Evolutionary conservation across 2,329 filamentous ascomycete species (phyloP), one percentile per base, ranked within the genome.

Genomic region (Hypoxylon rubiginosum): DNA sequence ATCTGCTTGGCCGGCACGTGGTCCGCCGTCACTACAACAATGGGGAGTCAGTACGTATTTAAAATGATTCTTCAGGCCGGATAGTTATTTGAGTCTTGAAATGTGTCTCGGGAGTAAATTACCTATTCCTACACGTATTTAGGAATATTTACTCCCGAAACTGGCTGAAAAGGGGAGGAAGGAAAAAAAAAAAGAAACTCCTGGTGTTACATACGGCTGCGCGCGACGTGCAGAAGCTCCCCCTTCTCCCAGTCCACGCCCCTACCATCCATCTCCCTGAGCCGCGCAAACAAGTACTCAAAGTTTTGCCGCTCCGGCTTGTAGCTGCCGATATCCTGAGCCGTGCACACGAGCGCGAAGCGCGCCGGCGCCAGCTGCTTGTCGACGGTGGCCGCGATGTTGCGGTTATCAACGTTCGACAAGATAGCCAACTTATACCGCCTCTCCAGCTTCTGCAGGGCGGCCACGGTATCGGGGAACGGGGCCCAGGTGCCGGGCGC

Each of bases 301-400:
- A 94, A 94, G 72, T 92, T 93, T 28, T 76, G 75, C 39, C 79
- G 75, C 66, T 86, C 80, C 0, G 92, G 92, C 80, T 94, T 94
- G 77, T 93, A 94, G 6, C 82, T 84, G 1, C 91, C 90, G 57
- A 93, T 87, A 48, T 91, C 86, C 77, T 93, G 82, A 1, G 91
- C 91, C 2, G 90, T 92, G 77, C 91, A 88, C 24, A 92, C 81
- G 11, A 84, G 83, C 71, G 91, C 90, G 72, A 93, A 84, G 8
- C 50, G 52, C 2, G 86, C 82, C 0, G 83, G 84, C 17, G 80
- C 75, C 11, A 92, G 78, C 26, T 76, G 77, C 17, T 71, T 73
- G 4, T 46, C 62, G 2, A 75, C 63, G 0, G 79, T 79, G 0
- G 71, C 57, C 17, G 62, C 13, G 72, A 75, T 64, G 74, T 77